Evolutionary conservation across 164 flowering plant species (phyloP), one percentile per base, ranked within the genome.

Genomic region (Brasenia schreberi): DNA sequence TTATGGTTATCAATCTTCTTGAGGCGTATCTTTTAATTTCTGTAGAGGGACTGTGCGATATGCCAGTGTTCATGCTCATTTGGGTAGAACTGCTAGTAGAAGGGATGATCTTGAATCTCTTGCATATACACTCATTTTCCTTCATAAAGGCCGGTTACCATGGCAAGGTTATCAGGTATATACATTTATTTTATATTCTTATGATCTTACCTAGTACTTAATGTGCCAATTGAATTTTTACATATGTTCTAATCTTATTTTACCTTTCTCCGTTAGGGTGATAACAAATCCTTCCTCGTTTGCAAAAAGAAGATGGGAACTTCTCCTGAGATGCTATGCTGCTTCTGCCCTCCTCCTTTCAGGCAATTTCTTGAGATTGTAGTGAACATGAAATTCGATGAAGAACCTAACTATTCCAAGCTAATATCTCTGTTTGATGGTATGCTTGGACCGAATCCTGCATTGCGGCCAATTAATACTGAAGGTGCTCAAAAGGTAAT

Each of bases 101-200:
- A 85, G 97, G 75, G 97, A 90, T 75, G 97, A 90, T 80, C 83
- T 90, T n/a, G 97, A 90, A 72, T 90, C 97, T 68, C 91, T 90
- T 76, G 95, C 95, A 69, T 90, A 90, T 73, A 88, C 97, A 5
- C 87, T 90, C 6, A 80, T 90, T 23, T 90, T 90, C 70, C 91
- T 90, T 45, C 91, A 80, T 61, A 73, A 77, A 62, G 97, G 97
- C 66, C 82, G 93, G 77, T 76, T 90, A 62, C 97, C 95, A 17
- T 90, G 95, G 97, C 95, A 90, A 73, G 95, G 95, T 16, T 90
- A 84, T 81, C 97, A 90, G 95, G 97, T 90, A 33, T 33, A 33
- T 33, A 33, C 39, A 33, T 33, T 33, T 33, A 33, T 33, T 33
- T 33, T 33, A 33, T 33, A 33, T 33, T 33, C 39, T 33, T 58